Evolutionary conservation across 2,329 filamentous ascomycete genomes (phyloP).

Genomic region (Onygenales sp.): DNA sequence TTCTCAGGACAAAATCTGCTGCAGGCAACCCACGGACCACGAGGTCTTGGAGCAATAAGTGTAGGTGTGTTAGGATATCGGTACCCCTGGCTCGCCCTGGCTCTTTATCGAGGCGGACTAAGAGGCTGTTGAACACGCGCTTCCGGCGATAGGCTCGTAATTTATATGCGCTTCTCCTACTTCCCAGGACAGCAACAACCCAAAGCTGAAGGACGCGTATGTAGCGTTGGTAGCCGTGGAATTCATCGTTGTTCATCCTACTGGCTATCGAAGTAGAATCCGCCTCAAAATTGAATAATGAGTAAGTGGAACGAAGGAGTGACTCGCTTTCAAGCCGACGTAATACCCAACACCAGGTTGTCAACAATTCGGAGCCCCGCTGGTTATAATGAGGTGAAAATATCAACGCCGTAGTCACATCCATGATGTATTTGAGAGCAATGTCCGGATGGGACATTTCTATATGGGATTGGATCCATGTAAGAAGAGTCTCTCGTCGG

Average conservation of each 20-base stretch:
- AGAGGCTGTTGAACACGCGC: background rate
- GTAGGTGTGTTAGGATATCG: background rate
- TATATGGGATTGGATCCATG: slow-evolving; percentile 11
- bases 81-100: background rate
- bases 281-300: background rate
- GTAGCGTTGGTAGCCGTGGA: background rate
- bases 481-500: background rate
- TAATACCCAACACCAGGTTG: slow-evolving; percentile 21
- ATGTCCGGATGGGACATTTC: slow-evolving; percentile 15
- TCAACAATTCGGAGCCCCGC: slow-evolving; percentile 14
- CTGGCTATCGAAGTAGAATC: background rate
- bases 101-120: background rate
- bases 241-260: background rate
- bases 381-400: slow-evolving; percentile 13
- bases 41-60: background rate
- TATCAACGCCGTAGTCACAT: slow-evolving; percentile 23
- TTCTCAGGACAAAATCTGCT: background rate
- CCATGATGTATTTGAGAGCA: slow-evolving; percentile 20
- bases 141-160: background rate
- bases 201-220: background rate
- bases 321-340: background rate
- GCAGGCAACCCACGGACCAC: background rate
- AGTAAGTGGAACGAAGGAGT: background rate
- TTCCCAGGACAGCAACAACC: background rate
- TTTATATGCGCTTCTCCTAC: background rate